phyloP scores from a whole-genome alignment of 441 rosid genomes.

The Manihot esculenta region DNA sequence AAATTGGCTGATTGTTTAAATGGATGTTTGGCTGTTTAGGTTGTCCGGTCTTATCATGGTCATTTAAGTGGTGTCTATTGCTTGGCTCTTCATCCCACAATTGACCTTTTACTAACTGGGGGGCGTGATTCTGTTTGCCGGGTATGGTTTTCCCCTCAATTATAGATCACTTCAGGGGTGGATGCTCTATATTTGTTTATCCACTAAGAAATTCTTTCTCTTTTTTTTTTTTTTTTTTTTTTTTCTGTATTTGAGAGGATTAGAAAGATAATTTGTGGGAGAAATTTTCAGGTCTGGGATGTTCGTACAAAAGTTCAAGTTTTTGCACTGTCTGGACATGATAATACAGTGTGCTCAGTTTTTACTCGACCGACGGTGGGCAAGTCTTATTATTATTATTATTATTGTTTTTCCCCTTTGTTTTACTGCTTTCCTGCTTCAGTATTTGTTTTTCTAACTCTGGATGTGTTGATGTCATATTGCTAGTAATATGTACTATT shows the following conservation, averaged over 20 bases:
- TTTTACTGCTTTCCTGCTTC: not conserved
- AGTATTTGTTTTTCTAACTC: slow-evolving; percentile 1
- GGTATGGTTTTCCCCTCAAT: slow-evolving; percentile 44
- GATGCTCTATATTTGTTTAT: not conserved
- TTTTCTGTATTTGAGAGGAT: not conserved
- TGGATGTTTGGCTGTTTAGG: slow-evolving; percentile 44
- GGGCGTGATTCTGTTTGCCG: slow-evolving; percentile 99
- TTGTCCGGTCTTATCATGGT: slow-evolving; percentile 95
- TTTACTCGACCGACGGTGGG: slow-evolving; percentile 89
- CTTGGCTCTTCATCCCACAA: slow-evolving; percentile 94
- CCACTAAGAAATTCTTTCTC: not conserved
- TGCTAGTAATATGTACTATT: not conserved
- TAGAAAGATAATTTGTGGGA: slow-evolving; percentile 14
- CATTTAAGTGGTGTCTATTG: slow-evolving; percentile 99
- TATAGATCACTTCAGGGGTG: slow-evolving; percentile 2
- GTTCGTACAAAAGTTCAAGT: slow-evolving; percentile 94
- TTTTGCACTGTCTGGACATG: slow-evolving; percentile 93
- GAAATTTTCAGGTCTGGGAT: slow-evolving; percentile 83
- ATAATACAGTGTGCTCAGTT: slow-evolving; percentile 95
- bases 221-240: too few relatives aligned
- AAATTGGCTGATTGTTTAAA: slow-evolving; percentile 16
- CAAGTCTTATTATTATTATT: not conserved
- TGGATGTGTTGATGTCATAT: not conserved
- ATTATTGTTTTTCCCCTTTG: not conserved
- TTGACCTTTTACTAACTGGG: slow-evolving; percentile 86